Evolutionary conservation across 2,329 filamentous ascomycete species (phyloP).

Genomic region (Ramichloridium luteum): DNA sequence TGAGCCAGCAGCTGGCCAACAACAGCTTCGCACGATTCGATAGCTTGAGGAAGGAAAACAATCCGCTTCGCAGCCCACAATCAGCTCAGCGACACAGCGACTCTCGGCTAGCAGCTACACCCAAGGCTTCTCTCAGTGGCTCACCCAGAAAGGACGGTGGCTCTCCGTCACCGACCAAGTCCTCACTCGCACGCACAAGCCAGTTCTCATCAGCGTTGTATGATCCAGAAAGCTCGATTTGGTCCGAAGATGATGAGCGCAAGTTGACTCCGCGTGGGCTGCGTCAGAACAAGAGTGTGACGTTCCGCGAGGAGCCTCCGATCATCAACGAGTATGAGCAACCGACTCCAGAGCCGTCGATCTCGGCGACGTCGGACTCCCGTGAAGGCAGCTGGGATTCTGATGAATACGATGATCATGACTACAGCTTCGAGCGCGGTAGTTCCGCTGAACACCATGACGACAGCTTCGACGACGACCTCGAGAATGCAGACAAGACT

Average conservation of each 20-base stretch:
- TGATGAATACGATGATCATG: slow-evolving; percentile 56
- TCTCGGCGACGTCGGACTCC: slow-evolving; percentile 72
- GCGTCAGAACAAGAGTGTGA: slow-evolving; percentile 90
- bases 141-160: background rate
- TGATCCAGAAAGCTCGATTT: slow-evolving; percentile 27
- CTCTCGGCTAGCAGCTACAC: slow-evolving; percentile 26
- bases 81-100: slow-evolving; percentile 24
- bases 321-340: slow-evolving; percentile 97
- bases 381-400: slow-evolving; percentile 90
- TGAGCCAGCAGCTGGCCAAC: slow-evolving; percentile 51
- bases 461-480: slow-evolving; percentile 88
- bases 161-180: slow-evolving; percentile 75
- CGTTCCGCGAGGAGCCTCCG: slow-evolving; percentile 85
- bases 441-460: slow-evolving; percentile 37
- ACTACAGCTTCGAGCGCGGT: slow-evolving; percentile 49
- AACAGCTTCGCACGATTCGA: slow-evolving; percentile 54
- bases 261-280: slow-evolving; percentile 54
- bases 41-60: slow-evolving; percentile 30
- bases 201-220: slow-evolving; percentile 44
- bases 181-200: slow-evolving; percentile 60
- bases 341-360: slow-evolving; percentile 87
- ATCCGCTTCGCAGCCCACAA: slow-evolving; percentile 21
- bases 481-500: slow-evolving; percentile 94
- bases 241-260: slow-evolving; percentile 53
- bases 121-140: slow-evolving; percentile 27